phyloP scores from a whole-genome alignment of 2,329 filamentous ascomycete genomes.

The Claviceps capensis region DNA sequence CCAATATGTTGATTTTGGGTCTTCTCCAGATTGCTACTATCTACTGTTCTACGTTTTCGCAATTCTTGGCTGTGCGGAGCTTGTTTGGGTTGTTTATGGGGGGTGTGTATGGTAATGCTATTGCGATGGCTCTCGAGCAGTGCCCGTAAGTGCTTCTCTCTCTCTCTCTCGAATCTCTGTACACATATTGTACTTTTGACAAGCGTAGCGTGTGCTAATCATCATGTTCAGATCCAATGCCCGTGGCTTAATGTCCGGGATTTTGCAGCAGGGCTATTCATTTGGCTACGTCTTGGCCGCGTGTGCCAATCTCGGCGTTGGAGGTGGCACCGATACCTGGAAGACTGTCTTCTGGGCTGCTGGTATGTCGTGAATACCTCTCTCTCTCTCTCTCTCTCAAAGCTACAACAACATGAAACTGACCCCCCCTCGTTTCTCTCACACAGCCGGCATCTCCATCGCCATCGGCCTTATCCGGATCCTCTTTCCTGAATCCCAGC shows the following conservation, averaged over 20 bases:
- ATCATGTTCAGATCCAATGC: constrained; percentile 36
- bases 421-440: background rate
- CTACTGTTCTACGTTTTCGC: constrained; percentile 55
- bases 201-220: too few relatives aligned
- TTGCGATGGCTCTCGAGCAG: constrained; percentile 65
- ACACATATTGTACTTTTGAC: too few relatives aligned
- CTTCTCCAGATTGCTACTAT: constrained; percentile 61
- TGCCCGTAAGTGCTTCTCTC: constrained; percentile 37
- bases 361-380: constrained; percentile 14
- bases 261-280: constrained; percentile 71
- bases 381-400: background rate
- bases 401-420: too few relatives aligned
- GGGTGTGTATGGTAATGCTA: constrained; percentile 66
- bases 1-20: constrained; percentile 63
- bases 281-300: constrained; percentile 71
- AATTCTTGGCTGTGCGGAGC: constrained; percentile 62
- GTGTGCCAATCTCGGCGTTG: constrained; percentile 60
- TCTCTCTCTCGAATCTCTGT: too few relatives aligned
- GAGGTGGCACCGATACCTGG: constrained; percentile 49
- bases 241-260: constrained; percentile 68
- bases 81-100: constrained; percentile 72
- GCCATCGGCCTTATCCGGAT: constrained; percentile 53
- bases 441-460: constrained; percentile 47
- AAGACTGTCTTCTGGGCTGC: constrained; percentile 66
- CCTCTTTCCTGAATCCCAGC: constrained; percentile 58